Evolutionary conservation across 768 basidiomycete species (phyloP).

Genomic region (Multifurca ochricompacta): DNA sequence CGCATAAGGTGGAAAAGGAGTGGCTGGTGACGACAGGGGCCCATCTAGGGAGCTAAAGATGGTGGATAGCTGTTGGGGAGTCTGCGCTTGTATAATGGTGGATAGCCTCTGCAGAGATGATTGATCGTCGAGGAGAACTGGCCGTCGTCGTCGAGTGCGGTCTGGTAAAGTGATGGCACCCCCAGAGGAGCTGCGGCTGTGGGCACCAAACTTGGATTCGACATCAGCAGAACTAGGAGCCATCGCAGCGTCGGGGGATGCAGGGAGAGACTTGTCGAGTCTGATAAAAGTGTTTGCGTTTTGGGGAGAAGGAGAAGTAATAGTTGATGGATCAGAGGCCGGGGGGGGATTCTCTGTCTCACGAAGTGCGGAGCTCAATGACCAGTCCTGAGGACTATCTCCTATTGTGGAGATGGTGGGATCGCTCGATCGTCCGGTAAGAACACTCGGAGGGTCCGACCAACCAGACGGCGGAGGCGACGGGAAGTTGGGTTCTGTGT

Average conservation of each 20-base stretch:
- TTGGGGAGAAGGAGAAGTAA: conserved; percentile 9
- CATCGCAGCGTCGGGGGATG: conserved; percentile 6
- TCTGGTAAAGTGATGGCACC: conserved; percentile 2
- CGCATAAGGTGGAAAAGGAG: not conserved
- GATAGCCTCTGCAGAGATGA: conserved; percentile 12
- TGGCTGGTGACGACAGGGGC: not conserved
- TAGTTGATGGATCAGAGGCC: not conserved
- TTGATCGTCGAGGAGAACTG: conserved; percentile 8
- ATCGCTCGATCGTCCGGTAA: not conserved
- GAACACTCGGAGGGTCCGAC: conserved; percentile 1
- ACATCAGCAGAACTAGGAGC: not conserved
- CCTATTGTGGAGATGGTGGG: not conserved
- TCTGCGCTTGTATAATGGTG: conserved; percentile 7
- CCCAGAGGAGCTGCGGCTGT: conserved; percentile 8
- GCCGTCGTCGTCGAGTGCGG: conserved; percentile 9
- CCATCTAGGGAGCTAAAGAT: not conserved
- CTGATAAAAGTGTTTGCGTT: conserved; percentile 7
- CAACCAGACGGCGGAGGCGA: not conserved
- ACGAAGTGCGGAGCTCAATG: not conserved
- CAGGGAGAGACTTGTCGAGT: conserved; percentile 17
- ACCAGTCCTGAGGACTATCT: not conserved
- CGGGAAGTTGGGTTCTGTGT: not conserved
- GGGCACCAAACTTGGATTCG: not conserved
- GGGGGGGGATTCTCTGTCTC: not conserved
- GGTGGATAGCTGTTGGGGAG: not conserved